Evolutionary conservation across 2,329 filamentous ascomycete genomes (phyloP), one percentile per base, ranked within the genome.

Genomic region (Aspergillus sp.): DNA sequence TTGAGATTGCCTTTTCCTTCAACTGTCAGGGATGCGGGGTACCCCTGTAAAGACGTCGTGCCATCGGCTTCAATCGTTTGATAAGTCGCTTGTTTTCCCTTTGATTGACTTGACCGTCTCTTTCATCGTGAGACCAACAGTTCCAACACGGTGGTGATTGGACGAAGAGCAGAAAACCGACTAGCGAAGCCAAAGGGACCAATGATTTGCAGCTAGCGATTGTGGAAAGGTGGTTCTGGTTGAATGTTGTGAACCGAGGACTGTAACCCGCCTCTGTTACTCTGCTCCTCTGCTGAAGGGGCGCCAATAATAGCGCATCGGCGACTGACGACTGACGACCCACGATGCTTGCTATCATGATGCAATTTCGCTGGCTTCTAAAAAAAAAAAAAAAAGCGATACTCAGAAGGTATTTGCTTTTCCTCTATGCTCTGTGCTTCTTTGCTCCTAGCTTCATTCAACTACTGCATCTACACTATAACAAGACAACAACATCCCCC

Each of bases 161-260:
- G 56, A 33, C 9, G 40, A 40, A 23, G 23, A 11, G 35, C 31
- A 58, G 56, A 40, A 51, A 58, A 47, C 51, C n/a, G 45, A 52
- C 51, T 51, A 51, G 51, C 55, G 39, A 45, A 55, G 46, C 15
- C 33, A 51, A 55, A 51, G 33, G 37, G 21, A 43, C 45, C 33
- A 53, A 58, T 52, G 56, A 58, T 58, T 58, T 58, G 56, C 56
- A 55, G 47, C 56, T 55, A 58, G 40, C 12, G 51, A 51, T 39
- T 45, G 39, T 43, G 33, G 19, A 37, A 1, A 21, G 27, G 27
- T 35, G 15, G 55, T 55, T 46, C 51, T 43, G 33, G 51, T 41
- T 45, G 15, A 41, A n/a, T 31, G n/a, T 48, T 52, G 48, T 35
- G 47, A 44, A 35, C 39, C 23, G 31, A n/a, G 17, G 31, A 35